Evolutionary conservation across 192 early-diverging fungal genomes (phyloP).

Genomic region (Mortierella claussenii): DNA sequence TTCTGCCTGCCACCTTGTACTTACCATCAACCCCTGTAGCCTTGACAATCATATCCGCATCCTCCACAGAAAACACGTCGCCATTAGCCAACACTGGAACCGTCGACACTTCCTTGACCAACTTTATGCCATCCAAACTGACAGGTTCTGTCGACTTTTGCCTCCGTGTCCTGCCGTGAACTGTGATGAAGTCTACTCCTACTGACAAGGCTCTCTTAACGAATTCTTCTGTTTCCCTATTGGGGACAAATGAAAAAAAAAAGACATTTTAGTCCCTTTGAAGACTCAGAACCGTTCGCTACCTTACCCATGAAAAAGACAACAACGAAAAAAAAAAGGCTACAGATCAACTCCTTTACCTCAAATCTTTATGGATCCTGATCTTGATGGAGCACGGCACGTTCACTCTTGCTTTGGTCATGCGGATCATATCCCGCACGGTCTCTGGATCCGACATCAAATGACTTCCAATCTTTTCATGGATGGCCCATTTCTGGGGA

Average conservation of each 20-base stretch:
- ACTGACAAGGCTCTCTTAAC: conserved; percentile 84
- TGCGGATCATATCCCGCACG: conserved; percentile 91
- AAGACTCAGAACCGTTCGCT: background rate
- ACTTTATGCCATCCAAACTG: conserved; percentile 81
- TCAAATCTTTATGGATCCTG: conserved; percentile 79
- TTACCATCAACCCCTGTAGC: conserved; percentile 82
- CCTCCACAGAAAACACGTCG: conserved; percentile 76
- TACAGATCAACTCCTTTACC: conserved; percentile 55
- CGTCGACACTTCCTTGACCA: conserved; percentile 81
- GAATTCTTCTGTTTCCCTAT: conserved; percentile 84
- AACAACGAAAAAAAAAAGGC: too few relatives aligned
- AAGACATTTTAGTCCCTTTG: background rate
- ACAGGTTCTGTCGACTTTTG: conserved; percentile 86
- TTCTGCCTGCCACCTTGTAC: too few relatives aligned
- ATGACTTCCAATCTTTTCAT: conserved; percentile 87
- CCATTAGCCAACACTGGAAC: conserved; percentile 94
- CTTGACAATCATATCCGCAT: conserved; percentile 81
- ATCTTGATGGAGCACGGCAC: conserved; percentile 91
- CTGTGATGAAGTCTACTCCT: conserved; percentile 89
- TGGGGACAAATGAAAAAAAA: conserved; percentile 3
- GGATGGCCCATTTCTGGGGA: conserved; percentile 95
- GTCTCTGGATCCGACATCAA: conserved; percentile 90
- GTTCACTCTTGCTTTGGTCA: conserved; percentile 71
- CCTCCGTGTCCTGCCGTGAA: conserved; percentile 88
- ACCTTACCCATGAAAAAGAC: background rate